Evolutionary conservation across 1,284 basidiomycete species (phyloP), one percentile per base, ranked within the genome.

Genomic region (Cutaneotrichosporon sp.): DNA sequence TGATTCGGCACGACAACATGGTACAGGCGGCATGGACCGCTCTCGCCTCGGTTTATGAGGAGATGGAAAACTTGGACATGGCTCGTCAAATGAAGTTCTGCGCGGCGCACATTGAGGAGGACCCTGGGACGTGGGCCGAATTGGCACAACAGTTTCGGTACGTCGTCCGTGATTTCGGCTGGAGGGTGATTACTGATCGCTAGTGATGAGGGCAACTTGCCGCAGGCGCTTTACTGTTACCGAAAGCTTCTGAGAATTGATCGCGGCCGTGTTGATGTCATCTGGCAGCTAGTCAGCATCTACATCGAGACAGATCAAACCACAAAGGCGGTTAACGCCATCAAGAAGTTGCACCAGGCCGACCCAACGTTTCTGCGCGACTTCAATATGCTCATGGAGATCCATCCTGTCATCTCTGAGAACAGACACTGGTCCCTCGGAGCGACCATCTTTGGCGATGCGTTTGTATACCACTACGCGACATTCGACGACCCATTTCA

Each of bases 141-240:
- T 76, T 97, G 2, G 93, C 86, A 0, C 71, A 77, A 49, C 80
- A 86, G 67, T 90, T 87, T 8, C 82, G 80, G 88, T 89, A 57
- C 52, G 77, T 60, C 16, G 2, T 37, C 7, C 17, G 12, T 6
- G n/a, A 6, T 22, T n/a, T n/a, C n/a, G n/a, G n/a, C n/a, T n/a
- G n/a, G n/a, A n/a, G n/a, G n/a, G n/a, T n/a, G 3, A 3, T 10
- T 14, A 5, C 58, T 57, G 22, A 52, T 54, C 50, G 46, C 4
- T 5, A 87, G 88, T 59, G 81, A 82, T 7, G 72, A 84, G 25
- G 87, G 85, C 3, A 83, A 84, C 54, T 80, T 82, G 39, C 85
- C 90, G 50, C 91, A 97, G 73, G 88, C 91, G 0, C 75, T 96
- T 25, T 97, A 97, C 70, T 97, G 94, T 68, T 88, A 88, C 64